Evolutionary conservation across 2,329 filamentous ascomycete genomes (phyloP).

Genomic region (Aspergillus luchuensis): DNA sequence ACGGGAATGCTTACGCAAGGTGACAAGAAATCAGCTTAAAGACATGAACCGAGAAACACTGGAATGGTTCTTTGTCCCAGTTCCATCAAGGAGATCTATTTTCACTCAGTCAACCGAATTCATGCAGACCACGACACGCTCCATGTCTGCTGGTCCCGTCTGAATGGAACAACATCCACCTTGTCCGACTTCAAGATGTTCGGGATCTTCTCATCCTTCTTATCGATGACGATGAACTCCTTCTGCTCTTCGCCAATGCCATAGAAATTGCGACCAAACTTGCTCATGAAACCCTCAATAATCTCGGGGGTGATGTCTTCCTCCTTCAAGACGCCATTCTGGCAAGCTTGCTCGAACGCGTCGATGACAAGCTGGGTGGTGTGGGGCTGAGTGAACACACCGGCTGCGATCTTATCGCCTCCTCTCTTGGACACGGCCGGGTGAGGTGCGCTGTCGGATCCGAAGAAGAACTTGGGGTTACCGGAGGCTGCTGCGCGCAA

Average conservation of each 20-base stretch:
- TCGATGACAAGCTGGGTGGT: constrained; percentile 61
- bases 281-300: constrained; percentile 60
- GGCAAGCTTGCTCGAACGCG: constrained; percentile 58
- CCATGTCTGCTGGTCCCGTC: constrained; percentile 59
- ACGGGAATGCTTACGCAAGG: constrained; percentile 39
- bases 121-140: constrained; percentile 37
- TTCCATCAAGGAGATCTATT: constrained; percentile 13
- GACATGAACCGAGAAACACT: background rate
- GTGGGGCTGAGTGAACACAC: constrained; percentile 65
- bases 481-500: constrained; percentile 61
- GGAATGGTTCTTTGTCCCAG: background rate
- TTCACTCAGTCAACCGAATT: background rate
- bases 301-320: constrained; percentile 58
- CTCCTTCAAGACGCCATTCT: constrained; percentile 55
- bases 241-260: constrained; percentile 50
- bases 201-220: constrained; percentile 57
- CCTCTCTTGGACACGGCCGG: constrained; percentile 58
- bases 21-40: constrained; percentile 22
- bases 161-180: constrained; percentile 67
- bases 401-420: constrained; percentile 54
- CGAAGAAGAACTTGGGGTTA: constrained; percentile 67
- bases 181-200: constrained; percentile 58
- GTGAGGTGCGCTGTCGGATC: constrained; percentile 72
- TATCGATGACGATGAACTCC: constrained; percentile 59
- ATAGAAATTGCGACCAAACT: constrained; percentile 62